Base-by-base conservation (phyloP, 305 asterid species). In the Fraxinus sp. region DNA sequence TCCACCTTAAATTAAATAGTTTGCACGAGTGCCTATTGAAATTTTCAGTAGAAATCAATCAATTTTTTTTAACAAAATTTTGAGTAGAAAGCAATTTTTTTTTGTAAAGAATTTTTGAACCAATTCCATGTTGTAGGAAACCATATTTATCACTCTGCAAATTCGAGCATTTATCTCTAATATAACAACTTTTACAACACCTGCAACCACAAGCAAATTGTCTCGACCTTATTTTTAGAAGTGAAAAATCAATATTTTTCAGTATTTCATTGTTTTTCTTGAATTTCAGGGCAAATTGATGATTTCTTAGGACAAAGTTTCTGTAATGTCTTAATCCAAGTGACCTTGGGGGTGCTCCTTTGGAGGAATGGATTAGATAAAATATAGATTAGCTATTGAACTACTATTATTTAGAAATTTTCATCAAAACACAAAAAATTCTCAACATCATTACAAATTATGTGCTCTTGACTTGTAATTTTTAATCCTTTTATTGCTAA, bases 201-300 rank as follows among this genome's bases (percentile, higher is more conserved):
- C 97, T 91, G 1, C 94, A 97, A 16, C 97, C 96, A 0, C 37
- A 39, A 0, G 92, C 35, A 80, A 93, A 94, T 26, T 88, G 91
- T 14, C 91, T 83, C 4, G 75, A 80, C 2, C 88, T 87, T 84
- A 94, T 85, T 78, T 82, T 91, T 33, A 95, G 88, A n/a, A 91
- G 91, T 0, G 91, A 93, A 0, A 89, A 94, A 11, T 93, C 97
- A 28, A 93, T 91, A 88, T 86, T 93, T 59, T 82, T 86, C 5
- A 93, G 91, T 11, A 90, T 94, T 0, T 82, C 86, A 20, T 90
- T 91, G 22, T 92, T 90, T 77, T 92, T 85, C 94, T 93, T 95
- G 93, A 93, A 93, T 71, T 95, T 95, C n/a, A 95, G 80, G 0
- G 96, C 98, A 1, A 93, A 95, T 11, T 95, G 98, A 26, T 95